These are phyloP conservation scores for Lachnellula cervina DNA, from an alignment of 2,329 filamentous ascomycete genomes.

Conservation along the genomic window DNA sequence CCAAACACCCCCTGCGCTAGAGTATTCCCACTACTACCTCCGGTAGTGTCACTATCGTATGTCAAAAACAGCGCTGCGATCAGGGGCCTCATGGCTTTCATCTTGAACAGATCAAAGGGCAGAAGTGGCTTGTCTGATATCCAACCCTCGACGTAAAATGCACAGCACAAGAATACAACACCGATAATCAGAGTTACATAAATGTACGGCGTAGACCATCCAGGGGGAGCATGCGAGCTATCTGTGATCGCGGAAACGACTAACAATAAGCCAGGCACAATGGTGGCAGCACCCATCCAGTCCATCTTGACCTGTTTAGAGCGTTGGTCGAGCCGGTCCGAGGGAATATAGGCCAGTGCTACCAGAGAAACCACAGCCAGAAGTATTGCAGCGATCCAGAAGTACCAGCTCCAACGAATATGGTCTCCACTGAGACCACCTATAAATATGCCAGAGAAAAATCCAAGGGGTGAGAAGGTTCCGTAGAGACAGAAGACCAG, in stretches of 20 bases:
- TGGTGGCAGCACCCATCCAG: conserved; percentile 55
- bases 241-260: conserved; percentile 70
- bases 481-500: conserved; percentile 52
- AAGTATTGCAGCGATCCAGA: conserved; percentile 55
- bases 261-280: conserved; percentile 59
- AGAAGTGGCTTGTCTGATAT: conserved; percentile 62
- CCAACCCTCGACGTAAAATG: conserved; percentile 70
- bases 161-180: conserved; percentile 48
- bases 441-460: conserved; percentile 56
- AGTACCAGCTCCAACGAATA: conserved; percentile 57
- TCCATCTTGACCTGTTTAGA: conserved; percentile 62
- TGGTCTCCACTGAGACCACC: conserved; percentile 54
- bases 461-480: conserved; percentile 45
- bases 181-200: conserved; percentile 59
- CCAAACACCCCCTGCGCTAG: conserved; percentile 64
- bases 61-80: conserved; percentile 55
- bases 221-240: conserved; percentile 58
- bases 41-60: no score
- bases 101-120: conserved; percentile 61
- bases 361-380: conserved; percentile 38
- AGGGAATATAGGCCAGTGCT: conserved; percentile 45
- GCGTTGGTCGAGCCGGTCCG: conserved; percentile 30
- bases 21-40: no score
- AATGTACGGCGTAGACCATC: conserved; percentile 68
- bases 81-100: conserved; percentile 63